A percentile compares a stretch with the other conserved stretches of the same genome.
These are phyloP conservation scores for Fragaria iinumae DNA, from an alignment of 306 rosid species.

Conservation along the genomic window DNA sequence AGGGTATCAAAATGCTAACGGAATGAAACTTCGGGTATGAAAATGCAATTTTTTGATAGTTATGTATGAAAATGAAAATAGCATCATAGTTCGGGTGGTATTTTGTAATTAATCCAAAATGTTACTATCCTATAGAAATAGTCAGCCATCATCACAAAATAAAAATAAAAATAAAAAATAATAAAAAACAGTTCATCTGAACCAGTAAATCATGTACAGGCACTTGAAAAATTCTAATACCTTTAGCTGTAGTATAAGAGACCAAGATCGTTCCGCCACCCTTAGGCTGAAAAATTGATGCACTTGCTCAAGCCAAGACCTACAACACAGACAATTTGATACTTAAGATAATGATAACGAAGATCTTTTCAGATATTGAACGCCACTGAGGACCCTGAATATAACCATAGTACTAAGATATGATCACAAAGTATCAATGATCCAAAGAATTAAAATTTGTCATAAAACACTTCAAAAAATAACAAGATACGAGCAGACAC, in stretches of 20 bases:
- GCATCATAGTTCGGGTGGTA: too few relatives aligned
- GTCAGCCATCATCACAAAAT: neutral
- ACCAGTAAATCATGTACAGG: neutral
- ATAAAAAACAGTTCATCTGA: neutral
- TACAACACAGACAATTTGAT: constrained; percentile 29
- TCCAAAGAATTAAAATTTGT: neutral
- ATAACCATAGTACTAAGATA: neutral
- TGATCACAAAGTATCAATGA: neutral
- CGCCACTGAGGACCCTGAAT: neutral
- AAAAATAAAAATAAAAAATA: neutral
- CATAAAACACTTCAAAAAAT: neutral
- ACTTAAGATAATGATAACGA: neutral
- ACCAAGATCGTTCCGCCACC: constrained; percentile 56
- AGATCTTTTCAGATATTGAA: neutral
- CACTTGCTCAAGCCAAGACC: constrained; percentile 80
- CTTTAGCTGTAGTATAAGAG: constrained; percentile 59
- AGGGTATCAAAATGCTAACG: too few relatives aligned
- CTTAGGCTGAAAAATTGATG: constrained; percentile 36
- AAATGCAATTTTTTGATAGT: too few relatives aligned
- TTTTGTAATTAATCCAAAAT: neutral
- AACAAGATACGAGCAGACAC: neutral
- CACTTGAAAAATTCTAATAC: constrained; percentile 31
- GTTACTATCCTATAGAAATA: neutral
- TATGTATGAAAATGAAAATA: too few relatives aligned
- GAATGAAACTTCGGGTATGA: too few relatives aligned